Evolutionary conservation across 164 flowering plant genomes (phyloP).

Genomic region (Tetrastigma voinierianum): DNA sequence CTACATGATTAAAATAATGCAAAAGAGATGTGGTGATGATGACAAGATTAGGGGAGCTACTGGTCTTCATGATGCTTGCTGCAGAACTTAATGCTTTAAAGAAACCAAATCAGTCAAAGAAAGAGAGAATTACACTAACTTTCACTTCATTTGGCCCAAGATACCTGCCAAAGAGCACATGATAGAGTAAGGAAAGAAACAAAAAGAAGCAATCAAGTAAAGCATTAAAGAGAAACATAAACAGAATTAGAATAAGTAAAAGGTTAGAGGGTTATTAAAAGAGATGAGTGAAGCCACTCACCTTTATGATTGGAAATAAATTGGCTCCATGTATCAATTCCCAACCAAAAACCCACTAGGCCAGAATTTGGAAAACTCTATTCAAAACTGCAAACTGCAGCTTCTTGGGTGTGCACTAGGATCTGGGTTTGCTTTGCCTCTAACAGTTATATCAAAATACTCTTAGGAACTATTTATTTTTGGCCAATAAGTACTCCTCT

Average conservation of each 20-base stretch:
- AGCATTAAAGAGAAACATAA: neutral
- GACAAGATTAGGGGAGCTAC: no score
- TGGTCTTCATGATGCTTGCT: no score
- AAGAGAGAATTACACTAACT: neutral
- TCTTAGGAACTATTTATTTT: no score
- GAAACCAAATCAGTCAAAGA: neutral
- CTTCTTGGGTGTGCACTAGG: no score
- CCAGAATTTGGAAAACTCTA: neutral
- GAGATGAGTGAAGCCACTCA: neutral
- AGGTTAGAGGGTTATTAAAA: neutral
- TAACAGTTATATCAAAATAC: no score
- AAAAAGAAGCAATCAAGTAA: neutral
- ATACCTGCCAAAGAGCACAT: neutral
- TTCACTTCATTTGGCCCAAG: neutral
- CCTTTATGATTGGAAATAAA: neutral
- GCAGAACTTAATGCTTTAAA: no score
- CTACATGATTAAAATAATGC: no score
- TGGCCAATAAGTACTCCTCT: no score
- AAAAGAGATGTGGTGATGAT: no score
- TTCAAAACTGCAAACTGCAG: neutral
- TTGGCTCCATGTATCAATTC: neutral
- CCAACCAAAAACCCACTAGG: no score
- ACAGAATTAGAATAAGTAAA: neutral
- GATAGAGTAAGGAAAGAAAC: neutral
- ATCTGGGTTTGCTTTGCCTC: no score